These are phyloP conservation scores for Daldinia bambusicola DNA, from an alignment of 495 filamentous ascomycete species.

Conservation along the genomic window DNA sequence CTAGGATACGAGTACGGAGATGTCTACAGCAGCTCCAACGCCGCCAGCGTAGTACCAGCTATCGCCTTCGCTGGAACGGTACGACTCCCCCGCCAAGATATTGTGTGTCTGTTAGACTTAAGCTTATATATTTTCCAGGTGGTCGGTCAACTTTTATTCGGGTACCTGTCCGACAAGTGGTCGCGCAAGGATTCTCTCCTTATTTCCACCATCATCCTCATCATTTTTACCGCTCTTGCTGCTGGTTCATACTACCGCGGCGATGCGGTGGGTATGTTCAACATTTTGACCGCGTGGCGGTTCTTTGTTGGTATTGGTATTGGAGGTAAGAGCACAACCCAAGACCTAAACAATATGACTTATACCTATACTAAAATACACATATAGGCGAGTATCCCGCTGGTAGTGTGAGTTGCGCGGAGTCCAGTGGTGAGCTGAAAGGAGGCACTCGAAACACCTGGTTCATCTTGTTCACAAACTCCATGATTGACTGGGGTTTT, in stretches of 20 bases:
- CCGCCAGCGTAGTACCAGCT: constrained; percentile 74
- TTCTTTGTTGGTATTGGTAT: constrained; percentile 75
- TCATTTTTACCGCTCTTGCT: constrained; percentile 82
- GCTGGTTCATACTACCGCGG: constrained; percentile 78
- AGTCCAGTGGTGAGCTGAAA: constrained; percentile 84
- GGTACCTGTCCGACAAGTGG: constrained; percentile 83
- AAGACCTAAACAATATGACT: constrained; percentile 63
- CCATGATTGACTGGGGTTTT: constrained; percentile 85
- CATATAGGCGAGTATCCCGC: constrained; percentile 85
- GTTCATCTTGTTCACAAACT: constrained; percentile 95
- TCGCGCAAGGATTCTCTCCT: constrained; percentile 85
- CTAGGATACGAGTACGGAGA: constrained; percentile 69
- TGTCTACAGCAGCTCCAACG: constrained; percentile 70
- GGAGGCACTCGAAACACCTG: constrained; percentile 82
- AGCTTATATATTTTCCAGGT: constrained; percentile 52
- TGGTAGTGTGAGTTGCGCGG: constrained; percentile 83
- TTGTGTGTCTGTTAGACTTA: neutral
- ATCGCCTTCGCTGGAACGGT: constrained; percentile 90
- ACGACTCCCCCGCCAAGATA: constrained; percentile 6
- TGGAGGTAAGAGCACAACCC: constrained; percentile 77
- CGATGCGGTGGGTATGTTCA: constrained; percentile 75
- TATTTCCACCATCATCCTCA: constrained; percentile 80
- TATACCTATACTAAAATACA: constrained; percentile 65
- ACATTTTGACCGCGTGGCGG: constrained; percentile 84
- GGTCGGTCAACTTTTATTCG: constrained; percentile 83